Percentiles rank a stretch among this genome's conserved stretches.
Evolutionary conservation across 1,284 basidiomycete species (phyloP).

Genomic region (Sporisorium exsertum): DNA sequence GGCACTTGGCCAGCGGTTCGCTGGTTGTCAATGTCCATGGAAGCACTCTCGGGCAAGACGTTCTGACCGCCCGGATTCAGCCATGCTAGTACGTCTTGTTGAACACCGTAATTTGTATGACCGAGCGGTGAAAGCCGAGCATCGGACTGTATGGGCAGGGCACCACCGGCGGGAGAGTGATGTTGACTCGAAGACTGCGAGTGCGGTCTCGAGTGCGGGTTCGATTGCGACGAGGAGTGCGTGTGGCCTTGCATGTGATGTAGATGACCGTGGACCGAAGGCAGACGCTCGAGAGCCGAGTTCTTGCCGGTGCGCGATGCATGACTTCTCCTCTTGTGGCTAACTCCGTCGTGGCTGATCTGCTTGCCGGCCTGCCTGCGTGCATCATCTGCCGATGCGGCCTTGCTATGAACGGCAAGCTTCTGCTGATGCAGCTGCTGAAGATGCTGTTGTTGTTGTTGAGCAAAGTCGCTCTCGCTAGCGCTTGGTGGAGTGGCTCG

Average conservation of each 20-base stretch:
- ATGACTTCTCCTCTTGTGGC: constrained; percentile 50
- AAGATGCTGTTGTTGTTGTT: constrained; percentile 31
- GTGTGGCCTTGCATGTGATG: constrained; percentile 41
- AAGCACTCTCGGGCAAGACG: constrained; percentile 13
- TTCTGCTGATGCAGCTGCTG: constrained; percentile 24
- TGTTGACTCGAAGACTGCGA: constrained; percentile 43
- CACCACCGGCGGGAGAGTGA: constrained; percentile 36
- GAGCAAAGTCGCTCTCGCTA: constrained; percentile 36
- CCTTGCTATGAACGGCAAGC: constrained; percentile 23
- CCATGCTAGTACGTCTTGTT: constrained; percentile 43
- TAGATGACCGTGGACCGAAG: constrained; percentile 47
- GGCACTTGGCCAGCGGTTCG: constrained; percentile 9
- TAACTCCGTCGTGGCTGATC: constrained; percentile 25
- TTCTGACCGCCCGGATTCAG: constrained; percentile 23
- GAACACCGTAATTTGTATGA: constrained; percentile 14
- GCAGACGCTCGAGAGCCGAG: constrained; percentile 44
- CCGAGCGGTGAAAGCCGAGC: constrained; percentile 31
- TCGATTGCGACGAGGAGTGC: constrained; percentile 12
- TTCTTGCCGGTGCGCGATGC: constrained; percentile 48
- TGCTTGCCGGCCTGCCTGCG: constrained; percentile 47
- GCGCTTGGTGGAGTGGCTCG: constrained; percentile 45
- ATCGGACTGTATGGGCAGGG: constrained; percentile 23
- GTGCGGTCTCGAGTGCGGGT: constrained; percentile 31
- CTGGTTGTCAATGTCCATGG: constrained; percentile 42
- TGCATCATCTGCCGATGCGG: constrained; percentile 54